These are phyloP conservation scores for Glebionis coronaria DNA, from an alignment of 129 eudicot species.

Conservation along the genomic window DNA sequence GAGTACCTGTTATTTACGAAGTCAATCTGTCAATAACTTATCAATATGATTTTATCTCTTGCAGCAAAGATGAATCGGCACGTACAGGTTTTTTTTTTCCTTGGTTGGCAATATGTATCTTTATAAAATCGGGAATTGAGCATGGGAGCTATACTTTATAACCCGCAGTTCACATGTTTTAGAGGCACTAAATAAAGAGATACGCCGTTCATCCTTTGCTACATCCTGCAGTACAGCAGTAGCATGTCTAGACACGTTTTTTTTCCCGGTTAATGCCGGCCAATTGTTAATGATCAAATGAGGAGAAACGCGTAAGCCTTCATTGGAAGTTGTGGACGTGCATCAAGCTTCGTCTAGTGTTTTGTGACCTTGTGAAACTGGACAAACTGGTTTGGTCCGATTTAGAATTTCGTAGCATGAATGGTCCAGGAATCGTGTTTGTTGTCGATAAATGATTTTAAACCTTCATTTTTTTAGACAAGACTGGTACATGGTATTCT, in stretches of 20 bases:
- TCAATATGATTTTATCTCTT: not conserved
- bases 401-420: slow-evolving; percentile 1
- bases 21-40: not conserved
- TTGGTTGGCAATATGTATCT: slow-evolving; percentile 11
- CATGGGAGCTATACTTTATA: slow-evolving; percentile 11
- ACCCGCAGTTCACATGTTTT: too few species aligned
- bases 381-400: not conserved
- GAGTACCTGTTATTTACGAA: not conserved
- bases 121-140: slow-evolving; percentile 8
- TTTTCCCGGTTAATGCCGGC: not conserved
- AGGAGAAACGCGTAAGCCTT: not conserved
- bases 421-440: not conserved
- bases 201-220: not conserved
- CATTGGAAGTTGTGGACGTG: too few species aligned
- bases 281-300: slow-evolving; percentile 1
- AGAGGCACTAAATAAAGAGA: slow-evolving; percentile 16
- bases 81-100: not conserved
- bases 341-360: not conserved
- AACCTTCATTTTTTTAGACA: not conserved
- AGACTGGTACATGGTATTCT: not conserved
- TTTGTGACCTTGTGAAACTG: not conserved
- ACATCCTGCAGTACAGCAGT: slow-evolving; percentile 13
- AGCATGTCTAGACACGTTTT: slow-evolving; percentile 13
- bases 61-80: slow-evolving; percentile 19
- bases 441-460: slow-evolving; percentile 1